phyloP scores from a whole-genome alignment of 2,329 filamentous ascomycete genomes.

The Pseudogymnoascus sp. region DNA sequence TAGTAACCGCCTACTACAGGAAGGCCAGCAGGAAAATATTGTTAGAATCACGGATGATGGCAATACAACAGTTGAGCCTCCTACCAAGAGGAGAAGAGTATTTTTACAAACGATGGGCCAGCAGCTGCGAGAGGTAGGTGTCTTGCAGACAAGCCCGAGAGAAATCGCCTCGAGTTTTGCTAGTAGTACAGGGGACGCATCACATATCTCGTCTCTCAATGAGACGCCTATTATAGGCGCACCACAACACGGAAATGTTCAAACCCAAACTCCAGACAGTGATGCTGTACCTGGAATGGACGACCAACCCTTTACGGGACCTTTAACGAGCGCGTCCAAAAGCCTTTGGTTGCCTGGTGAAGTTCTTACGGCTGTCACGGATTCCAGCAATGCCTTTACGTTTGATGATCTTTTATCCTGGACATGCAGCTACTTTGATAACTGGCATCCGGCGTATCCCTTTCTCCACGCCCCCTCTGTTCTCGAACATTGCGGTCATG shows the following conservation, averaged over 20 bases:
- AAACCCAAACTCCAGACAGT: conserved; percentile 11
- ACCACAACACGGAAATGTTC: neutral
- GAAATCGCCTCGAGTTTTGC: neutral
- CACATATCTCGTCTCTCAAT: neutral
- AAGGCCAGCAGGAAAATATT: neutral
- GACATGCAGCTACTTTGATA: conserved; percentile 44
- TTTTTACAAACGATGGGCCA: conserved; percentile 12
- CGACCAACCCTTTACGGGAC: neutral
- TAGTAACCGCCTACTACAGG: neutral
- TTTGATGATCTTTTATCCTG: conserved; percentile 42
- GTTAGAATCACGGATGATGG: neutral
- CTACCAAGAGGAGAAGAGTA: conserved; percentile 6
- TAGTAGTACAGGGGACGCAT: neutral
- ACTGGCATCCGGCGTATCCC: conserved; percentile 48
- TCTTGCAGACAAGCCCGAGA: neutral
- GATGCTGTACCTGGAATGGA: conserved; percentile 1
- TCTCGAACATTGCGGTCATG: conserved; percentile 35
- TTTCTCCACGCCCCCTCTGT: conserved; percentile 45
- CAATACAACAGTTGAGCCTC: neutral
- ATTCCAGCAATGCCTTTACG: neutral
- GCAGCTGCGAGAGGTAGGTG: conserved; percentile 8
- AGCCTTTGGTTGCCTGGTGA: conserved; percentile 4
- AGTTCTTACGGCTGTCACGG: neutral
- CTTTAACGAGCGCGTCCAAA: conserved; percentile 10
- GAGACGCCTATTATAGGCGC: neutral